Evolutionary conservation across 352 stramenopile genomes (phyloP).

Genomic region (Phytophthora vignae): DNA sequence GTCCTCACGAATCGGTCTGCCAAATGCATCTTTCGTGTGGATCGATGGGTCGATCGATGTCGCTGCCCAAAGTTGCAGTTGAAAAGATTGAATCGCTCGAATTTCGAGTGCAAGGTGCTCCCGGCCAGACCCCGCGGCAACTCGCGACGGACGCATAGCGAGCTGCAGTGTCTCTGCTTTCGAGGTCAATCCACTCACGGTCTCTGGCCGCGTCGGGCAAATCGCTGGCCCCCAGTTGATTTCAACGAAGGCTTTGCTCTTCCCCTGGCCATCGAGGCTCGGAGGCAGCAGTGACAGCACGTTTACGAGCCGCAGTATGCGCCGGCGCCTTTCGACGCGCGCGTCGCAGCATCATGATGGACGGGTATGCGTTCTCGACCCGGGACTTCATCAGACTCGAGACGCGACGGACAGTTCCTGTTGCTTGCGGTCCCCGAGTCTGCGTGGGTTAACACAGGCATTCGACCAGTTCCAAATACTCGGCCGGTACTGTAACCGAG

Average conservation of each 20-base stretch:
- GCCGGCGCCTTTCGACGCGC: constrained; percentile 8
- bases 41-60: neutral
- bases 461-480: constrained; percentile 39
- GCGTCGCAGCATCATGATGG: constrained; percentile 5
- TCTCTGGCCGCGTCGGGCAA: neutral
- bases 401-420: neutral
- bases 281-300: constrained; percentile 5
- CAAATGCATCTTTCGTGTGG: constrained; percentile 3
- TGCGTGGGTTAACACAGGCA: constrained; percentile 17
- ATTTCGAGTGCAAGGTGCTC: neutral
- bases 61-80: neutral
- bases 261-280: constrained; percentile 10
- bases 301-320: constrained; percentile 6
- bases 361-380: constrained; percentile 24
- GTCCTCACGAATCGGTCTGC: too few species aligned
- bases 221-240: neutral
- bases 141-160: constrained; percentile 20
- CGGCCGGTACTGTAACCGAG: constrained; percentile 25
- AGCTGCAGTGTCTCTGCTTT: constrained; percentile 21
- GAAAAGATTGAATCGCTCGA: constrained; percentile 9
- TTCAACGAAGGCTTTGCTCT: constrained; percentile 10
- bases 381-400: neutral
- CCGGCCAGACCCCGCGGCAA: constrained; percentile 21
- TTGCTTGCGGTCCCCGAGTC: constrained; percentile 11
- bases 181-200: constrained; percentile 14